Conservation (phyloP, 805 yeast genomes). For the Ascoidea asiatica region DNA sequence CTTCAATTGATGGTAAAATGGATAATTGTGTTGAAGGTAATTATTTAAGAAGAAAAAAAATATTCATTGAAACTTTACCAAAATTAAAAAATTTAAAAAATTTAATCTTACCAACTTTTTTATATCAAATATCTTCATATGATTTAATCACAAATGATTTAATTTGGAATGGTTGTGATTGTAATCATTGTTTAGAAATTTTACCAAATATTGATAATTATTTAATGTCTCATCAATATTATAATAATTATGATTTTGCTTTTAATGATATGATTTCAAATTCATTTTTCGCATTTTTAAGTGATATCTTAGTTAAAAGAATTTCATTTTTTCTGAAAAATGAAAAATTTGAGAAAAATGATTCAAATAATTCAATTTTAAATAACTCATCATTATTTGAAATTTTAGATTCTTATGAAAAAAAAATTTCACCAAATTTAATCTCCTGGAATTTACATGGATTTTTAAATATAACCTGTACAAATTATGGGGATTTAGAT, state of each 20-base stretch:
- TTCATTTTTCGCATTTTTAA: constrained; percentile 38
- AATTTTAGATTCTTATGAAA: constrained; percentile 18
- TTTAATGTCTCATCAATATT: constrained; percentile 51
- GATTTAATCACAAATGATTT: constrained; percentile 59
- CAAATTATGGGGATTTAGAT: constrained; percentile 7
- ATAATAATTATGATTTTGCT: constrained; percentile 27
- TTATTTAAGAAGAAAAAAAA: constrained; percentile 40
- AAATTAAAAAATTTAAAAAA: constrained; percentile 25
- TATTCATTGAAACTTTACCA: constrained; percentile 38
- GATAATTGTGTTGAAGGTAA: constrained; percentile 66
- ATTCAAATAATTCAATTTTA: constrained; percentile 3
- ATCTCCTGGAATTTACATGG: constrained; percentile 36
- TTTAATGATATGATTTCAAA: constrained; percentile 52
- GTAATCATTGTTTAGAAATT: constrained; percentile 35
- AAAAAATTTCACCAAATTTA: constrained; percentile 12
- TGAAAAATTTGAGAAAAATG: not conserved
- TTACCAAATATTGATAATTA: constrained; percentile 44
- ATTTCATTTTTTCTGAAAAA: constrained; percentile 12
- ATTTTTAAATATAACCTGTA: constrained; percentile 12
- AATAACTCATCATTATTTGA: constrained; percentile 19
- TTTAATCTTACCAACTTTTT: constrained; percentile 42
- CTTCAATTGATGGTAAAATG: constrained; percentile 43
- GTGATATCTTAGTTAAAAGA: constrained; percentile 28
- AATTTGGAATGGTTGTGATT: constrained; percentile 69
- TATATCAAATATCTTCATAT: constrained; percentile 50